phyloP scores from a whole-genome alignment of 2,329 filamentous ascomycete genomes.

The Paecilomyces sp. region DNA sequence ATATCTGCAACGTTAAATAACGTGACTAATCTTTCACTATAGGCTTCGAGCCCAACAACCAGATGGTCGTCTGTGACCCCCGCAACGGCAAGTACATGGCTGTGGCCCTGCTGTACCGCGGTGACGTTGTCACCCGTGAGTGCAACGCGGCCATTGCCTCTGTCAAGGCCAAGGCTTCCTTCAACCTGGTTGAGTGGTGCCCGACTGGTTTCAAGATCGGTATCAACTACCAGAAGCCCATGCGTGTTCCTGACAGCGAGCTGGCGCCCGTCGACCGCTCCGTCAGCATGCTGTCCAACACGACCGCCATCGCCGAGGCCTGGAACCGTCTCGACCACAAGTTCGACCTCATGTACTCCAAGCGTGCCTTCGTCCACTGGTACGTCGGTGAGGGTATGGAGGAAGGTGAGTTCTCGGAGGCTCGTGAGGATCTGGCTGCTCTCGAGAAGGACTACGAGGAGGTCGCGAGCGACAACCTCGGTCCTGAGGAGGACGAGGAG shows the following conservation, averaged over 20 bases:
- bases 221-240: conserved; percentile 58
- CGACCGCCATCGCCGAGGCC: conserved; percentile 59
- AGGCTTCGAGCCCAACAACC: conserved; percentile 62
- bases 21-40: background rate
- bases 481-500: conserved; percentile 57
- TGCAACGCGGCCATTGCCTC: conserved; percentile 52
- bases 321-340: conserved; percentile 60
- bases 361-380: conserved; percentile 65
- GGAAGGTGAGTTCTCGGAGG: conserved; percentile 83
- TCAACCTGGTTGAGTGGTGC: conserved; percentile 63
- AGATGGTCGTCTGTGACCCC: conserved; percentile 63
- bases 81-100: conserved; percentile 65
- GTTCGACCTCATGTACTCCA: conserved; percentile 64
- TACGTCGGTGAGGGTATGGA: conserved; percentile 88
- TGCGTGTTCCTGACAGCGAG: conserved; percentile 46
- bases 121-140: conserved; percentile 58
- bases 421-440: conserved; percentile 76
- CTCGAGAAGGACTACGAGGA: conserved; percentile 84
- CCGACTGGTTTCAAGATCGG: conserved; percentile 64
- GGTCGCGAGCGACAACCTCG: conserved; percentile 64
- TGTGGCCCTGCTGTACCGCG: conserved; percentile 58
- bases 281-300: conserved; percentile 60
- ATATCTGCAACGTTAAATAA: background rate
- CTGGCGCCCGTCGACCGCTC: conserved; percentile 48
- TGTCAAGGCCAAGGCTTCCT: conserved; percentile 58